These are phyloP conservation scores for Thraustochytrium striatum DNA, from an alignment of 352 stramenopile species.

Conservation along the genomic window DNA sequence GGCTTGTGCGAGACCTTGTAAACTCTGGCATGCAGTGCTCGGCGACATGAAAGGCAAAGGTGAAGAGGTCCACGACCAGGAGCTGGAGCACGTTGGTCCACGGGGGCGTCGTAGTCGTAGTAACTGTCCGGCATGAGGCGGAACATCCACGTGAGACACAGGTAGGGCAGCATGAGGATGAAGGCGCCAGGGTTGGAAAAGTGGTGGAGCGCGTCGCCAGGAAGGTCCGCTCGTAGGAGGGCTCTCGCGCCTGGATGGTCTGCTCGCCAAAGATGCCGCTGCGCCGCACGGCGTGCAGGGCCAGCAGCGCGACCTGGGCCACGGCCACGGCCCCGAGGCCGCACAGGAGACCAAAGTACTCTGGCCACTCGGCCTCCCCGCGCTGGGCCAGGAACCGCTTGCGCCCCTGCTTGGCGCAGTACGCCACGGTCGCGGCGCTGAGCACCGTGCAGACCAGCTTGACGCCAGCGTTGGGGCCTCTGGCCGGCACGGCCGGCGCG, in stretches of 20 bases:
- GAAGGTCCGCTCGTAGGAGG: constrained; percentile 60
- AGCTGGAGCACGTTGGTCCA: constrained; percentile 62
- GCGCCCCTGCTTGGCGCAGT: background rate
- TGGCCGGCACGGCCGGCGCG: no score
- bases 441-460: background rate
- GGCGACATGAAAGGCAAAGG: constrained; percentile 66
- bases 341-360: constrained; percentile 62
- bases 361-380: constrained; percentile 35
- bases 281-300: constrained; percentile 59
- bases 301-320: constrained; percentile 63
- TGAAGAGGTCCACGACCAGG: constrained; percentile 66
- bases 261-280: constrained; percentile 49
- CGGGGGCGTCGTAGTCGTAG: constrained; percentile 64
- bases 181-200: constrained; percentile 69
- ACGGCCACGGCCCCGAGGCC: constrained; percentile 66
- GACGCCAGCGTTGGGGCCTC: background rate
- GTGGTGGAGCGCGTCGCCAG: constrained; percentile 63
- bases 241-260: constrained; percentile 54
- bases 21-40: constrained; percentile 65
- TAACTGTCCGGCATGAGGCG: constrained; percentile 66
- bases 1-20: constrained; percentile 74
- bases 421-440: background rate
- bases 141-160: constrained; percentile 69
- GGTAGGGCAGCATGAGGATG: constrained; percentile 64
- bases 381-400: background rate